phyloP scores from a whole-genome alignment of 805 yeast species.

The Kuraishia piskuri region DNA sequence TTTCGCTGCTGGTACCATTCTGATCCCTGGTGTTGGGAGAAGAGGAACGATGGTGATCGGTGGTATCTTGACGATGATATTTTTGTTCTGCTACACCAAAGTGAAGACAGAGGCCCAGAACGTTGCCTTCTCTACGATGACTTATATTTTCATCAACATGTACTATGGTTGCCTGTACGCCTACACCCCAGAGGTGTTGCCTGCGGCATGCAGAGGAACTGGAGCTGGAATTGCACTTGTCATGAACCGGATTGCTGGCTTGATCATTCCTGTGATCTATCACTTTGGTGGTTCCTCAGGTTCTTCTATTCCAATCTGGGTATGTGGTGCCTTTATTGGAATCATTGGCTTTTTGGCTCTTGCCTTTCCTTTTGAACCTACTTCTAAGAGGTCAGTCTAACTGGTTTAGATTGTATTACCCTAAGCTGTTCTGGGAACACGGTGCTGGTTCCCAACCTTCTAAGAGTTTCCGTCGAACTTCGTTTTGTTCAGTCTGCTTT shows the following conservation, averaged over 20 bases:
- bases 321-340: slow-evolving; percentile 48
- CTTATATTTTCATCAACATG: slow-evolving; percentile 38
- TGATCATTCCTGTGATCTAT: slow-evolving; percentile 49
- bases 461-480: too few species aligned
- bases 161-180: slow-evolving; percentile 57
- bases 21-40: slow-evolving; percentile 35
- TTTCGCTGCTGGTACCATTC: slow-evolving; percentile 33
- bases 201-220: slow-evolving; percentile 43
- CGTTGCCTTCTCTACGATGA: slow-evolving; percentile 39
- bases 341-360: slow-evolving; percentile 34
- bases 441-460: too few species aligned
- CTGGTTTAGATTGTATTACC: too few species aligned
- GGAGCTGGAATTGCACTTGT: slow-evolving; percentile 56
- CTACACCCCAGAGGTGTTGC: slow-evolving; percentile 58
- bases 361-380: slow-evolving; percentile 43
- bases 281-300: slow-evolving; percentile 38
- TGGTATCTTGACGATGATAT: slow-evolving; percentile 44
- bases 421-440: too few species aligned
- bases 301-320: slow-evolving; percentile 54
- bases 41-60: slow-evolving; percentile 49
- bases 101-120: slow-evolving; percentile 47
- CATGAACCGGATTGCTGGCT: slow-evolving; percentile 42
- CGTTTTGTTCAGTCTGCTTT: too few species aligned
- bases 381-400: slow-evolving; percentile 25
- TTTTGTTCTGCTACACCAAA: slow-evolving; percentile 55